Evolutionary conservation across 768 basidiomycete species (phyloP), one percentile per base, ranked within the genome.

Genomic region (Tylopilus sp.): DNA sequence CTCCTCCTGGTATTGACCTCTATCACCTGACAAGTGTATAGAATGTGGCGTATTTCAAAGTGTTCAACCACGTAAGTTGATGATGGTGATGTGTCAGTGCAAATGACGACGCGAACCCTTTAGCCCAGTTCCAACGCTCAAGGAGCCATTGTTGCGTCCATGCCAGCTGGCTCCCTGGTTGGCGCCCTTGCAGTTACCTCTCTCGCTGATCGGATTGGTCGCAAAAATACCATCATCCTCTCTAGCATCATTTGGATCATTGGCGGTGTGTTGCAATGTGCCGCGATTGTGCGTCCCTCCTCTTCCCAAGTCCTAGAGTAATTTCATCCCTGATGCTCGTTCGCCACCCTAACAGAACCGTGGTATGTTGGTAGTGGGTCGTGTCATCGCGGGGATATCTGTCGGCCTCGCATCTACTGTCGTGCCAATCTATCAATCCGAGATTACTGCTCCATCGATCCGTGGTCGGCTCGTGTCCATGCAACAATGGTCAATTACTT

Each of bases 401-500:
- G 84, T 89, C 53, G 86, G 85, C 56, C 74, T 87, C 17, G 73
- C 84, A 31, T 84, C 81, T 56, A 77, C 81, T 29, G 76, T 85
- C 33, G 86, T 89, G 7, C 86, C 86, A 22, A 80, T 88, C 62
- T 87, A 87, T 63, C 86, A 88, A 69, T 84, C 85, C 31, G 85
- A 87, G 70, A 82, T 87, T 60, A 83, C 84, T n/a, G 78, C 82
- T 6, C 86, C 86, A 17, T 66, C 77, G 30, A 87, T 89, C 62
- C 84, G 86, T 62, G 88, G 87, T 29, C 83, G 86, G 25, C 77
- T 89, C 55, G 86, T 89, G 28, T 84, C 87, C 4, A 73, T 87
- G 53, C 87, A 90, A 64, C 87, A 90, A 76, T 89, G 86, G 81
- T 80, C 85, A 3, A 87, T 87, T 62, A 87, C 86, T 0, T 87